Base-by-base conservation (phyloP, 2,329 filamentous ascomycete species). In the Chaetomium strumarium region DNA sequence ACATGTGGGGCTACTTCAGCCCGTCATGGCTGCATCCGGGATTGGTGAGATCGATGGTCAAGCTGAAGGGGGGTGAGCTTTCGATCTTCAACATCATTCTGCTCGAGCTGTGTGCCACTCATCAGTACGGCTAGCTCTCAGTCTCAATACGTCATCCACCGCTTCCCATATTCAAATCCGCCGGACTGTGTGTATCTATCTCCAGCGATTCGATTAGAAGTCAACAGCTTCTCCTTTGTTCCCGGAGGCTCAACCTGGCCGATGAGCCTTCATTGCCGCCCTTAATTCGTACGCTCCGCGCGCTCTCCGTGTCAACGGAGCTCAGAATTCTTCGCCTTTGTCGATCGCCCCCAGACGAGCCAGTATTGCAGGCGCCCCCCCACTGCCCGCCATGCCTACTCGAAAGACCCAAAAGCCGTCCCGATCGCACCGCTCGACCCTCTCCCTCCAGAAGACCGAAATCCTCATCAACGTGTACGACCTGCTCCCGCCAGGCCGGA, bases 391-490 rank as follows among this genome's bases (percentile, higher is more conserved):
- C 50, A 75, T 76, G 74, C 66, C 72, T 46, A 73, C 40, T 9
- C 45, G 74, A 58, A 76, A 70, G 57, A 66, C 67, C 12, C 68
- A 69, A 52, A 70, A 69, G 49, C 66, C 68, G 42, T 62, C 64
- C 51, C 68, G 67, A 53, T 67, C 68, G 12, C 85, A 88, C 64
- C 73, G 84, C 56, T 83, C 81, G 52, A 88, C 84, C 1, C 67
- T 87, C 43, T 86, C 85, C 14, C 70, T 87, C 17, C 81, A 84
- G 60, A 86, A 86, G 65, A 89, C 84, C 2, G 84, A 90, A 66
- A 78, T 91, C 56, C 72, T 80, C 44, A 90, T 91, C 64, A 83
- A 90, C 64, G 83, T 90, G 63, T 91, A 91, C 64, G 87, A 90
- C 67, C 74, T 90, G 8, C 74, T 91, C 14, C 84, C 86, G 80